A percentile compares a stretch with the other conserved stretches of the same genome.
Conservation (phyloP, 179 eudicot genomes). For the Nepenthes alata region DNA sequence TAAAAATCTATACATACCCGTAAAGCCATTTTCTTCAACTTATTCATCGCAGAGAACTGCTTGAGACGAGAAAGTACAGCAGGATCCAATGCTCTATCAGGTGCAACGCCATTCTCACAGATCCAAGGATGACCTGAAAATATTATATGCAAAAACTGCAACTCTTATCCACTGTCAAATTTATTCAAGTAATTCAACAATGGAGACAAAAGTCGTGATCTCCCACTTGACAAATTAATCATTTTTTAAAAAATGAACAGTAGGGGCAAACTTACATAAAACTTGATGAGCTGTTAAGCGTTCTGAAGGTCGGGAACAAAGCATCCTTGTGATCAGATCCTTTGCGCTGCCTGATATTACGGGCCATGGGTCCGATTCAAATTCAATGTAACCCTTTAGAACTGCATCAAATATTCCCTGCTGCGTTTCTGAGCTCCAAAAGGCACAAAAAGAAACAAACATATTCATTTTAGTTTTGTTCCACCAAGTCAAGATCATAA, state of each 20-base stretch:
- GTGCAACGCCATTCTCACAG: conserved; percentile 69
- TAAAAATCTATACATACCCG: conserved; percentile 29
- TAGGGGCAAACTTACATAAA: conserved; percentile 34
- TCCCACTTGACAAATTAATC: neutral
- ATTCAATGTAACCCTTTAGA: conserved; percentile 66
- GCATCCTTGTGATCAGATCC: conserved; percentile 72
- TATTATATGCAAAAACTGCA: neutral
- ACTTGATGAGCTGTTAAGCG: conserved; percentile 87
- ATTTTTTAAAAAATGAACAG: neutral
- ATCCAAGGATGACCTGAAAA: conserved; percentile 66
- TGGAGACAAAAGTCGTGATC: neutral
- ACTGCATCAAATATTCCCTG: conserved; percentile 93
- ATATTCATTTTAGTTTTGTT: neutral
- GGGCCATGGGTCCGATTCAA: conserved; percentile 91
- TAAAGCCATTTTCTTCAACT: conserved; percentile 64
- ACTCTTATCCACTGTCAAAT: neutral
- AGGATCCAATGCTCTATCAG: conserved; percentile 57
- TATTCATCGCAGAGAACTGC: conserved; percentile 64
- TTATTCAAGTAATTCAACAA: neutral
- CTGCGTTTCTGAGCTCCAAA: conserved; percentile 54
- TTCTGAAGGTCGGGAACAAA: conserved; percentile 44
- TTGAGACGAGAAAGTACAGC: conserved; percentile 68
- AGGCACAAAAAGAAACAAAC: conserved; percentile 3
- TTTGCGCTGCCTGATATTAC: conserved; percentile 71
- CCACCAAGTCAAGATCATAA: neutral